Conservation (phyloP, 139 green algal species). For the Limnomonas spitsbergensis region DNA sequence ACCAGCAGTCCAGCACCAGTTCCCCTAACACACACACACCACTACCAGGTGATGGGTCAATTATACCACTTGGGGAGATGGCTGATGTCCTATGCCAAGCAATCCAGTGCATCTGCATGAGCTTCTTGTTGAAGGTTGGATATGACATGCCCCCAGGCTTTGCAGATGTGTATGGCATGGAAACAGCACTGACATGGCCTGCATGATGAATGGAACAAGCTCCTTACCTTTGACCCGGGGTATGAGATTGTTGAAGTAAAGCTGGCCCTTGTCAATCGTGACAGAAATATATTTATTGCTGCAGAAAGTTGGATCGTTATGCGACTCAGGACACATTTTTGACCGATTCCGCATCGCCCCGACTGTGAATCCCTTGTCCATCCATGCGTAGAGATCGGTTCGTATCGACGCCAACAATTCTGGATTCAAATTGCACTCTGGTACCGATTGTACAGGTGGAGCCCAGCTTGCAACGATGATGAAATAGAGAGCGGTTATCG, state of each 20-base stretch:
- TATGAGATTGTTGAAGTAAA: conserved; percentile 2
- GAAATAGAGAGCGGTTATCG: too few species aligned
- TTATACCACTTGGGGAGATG: background rate
- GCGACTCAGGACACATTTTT: background rate
- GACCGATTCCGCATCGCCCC: background rate
- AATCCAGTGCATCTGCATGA: background rate
- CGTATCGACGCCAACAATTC: background rate
- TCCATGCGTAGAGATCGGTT: background rate
- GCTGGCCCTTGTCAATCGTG: background rate
- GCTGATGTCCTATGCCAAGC: background rate
- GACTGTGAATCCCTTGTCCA: background rate
- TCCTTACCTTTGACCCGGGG: background rate
- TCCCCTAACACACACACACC: background rate
- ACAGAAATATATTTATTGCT: conserved; percentile 1
- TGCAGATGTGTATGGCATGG: too few species aligned
- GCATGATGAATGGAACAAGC: background rate
- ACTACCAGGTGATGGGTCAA: background rate
- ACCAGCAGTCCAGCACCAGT: background rate
- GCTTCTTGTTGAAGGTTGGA: background rate
- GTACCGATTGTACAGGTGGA: too few species aligned
- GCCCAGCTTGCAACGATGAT: too few species aligned
- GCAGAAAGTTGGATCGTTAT: background rate
- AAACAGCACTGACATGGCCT: too few species aligned
- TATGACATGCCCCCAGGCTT: background rate
- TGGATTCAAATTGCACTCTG: too few species aligned